Base-by-base conservation (phyloP, 257 asterid genomes). In the Penstemon barbatus region DNA sequence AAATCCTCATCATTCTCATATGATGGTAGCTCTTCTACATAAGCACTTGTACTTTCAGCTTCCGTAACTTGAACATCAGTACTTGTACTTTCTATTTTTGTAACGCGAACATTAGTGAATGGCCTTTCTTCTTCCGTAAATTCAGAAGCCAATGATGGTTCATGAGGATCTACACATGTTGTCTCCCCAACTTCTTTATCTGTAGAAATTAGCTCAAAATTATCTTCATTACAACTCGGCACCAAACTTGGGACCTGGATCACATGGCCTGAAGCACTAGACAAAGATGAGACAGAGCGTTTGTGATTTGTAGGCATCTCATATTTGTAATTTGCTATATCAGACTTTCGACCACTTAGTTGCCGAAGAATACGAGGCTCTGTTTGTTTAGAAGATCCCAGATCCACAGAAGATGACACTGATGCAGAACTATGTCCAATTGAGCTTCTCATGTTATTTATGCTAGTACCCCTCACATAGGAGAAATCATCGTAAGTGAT, bases 391-490 rank as follows among this genome's bases (percentile, higher is more conserved):
- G 79, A 76, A 48, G 90, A 82, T 36, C 92, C 92, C 73, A 91
- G 75, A 81, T 94, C 99, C 73, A 81, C 66, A 64, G 97, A 94
- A 63, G 99, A 91, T 46, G 97, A 89, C 5, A 87, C 78, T 5
- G 97, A 91, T 57, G 83, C 84, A 79, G 86, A 85, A 51, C 89
- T 88, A 66, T 81, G 83, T 65, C 90, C 92, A 63, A 82, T 68
- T 65, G 97, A 89, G 84, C 96, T 92, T 81, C 92, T 82, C 79
- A 82, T 75, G 84, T 91, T 83, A 79, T 85, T 87, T 67, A 80
- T 60, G 72, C 89, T 82, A 25, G 33, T 25, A 74, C 80, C 97
- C 80, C 88, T 81, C 77, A 79, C 77, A 75, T 85, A 84, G 66
- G 97, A 86, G 61, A 90, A 85, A 78, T 87, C 96, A 63, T 93